A percentile compares a stretch with the other conserved stretches of the same genome.
These are phyloP conservation scores for Cryptosporidium viatorum DNA, from an alignment of 169 alveolate species.

Conservation along the genomic window DNA sequence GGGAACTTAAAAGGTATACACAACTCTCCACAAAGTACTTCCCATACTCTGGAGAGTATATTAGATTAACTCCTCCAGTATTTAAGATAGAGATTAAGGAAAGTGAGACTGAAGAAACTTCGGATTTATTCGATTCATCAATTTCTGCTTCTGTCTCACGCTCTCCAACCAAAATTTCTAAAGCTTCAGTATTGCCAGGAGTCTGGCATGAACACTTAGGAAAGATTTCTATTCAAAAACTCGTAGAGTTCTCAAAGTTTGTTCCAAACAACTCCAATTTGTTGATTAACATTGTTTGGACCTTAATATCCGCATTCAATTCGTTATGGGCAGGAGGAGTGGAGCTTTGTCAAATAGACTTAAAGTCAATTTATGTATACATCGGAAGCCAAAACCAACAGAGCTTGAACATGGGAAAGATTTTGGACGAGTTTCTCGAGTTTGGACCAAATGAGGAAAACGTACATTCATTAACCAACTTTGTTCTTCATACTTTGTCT, in stretches of 20 bases:
- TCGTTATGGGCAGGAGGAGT: conserved; percentile 68
- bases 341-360: conserved; percentile 24
- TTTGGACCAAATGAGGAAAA: conserved; percentile 8
- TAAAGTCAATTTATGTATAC: conserved; percentile 24
- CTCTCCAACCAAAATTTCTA: not conserved
- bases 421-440: not conserved
- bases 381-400: conserved; percentile 31
- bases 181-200: conserved; percentile 27
- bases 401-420: not conserved
- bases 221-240: conserved; percentile 5
- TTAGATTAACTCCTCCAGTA: conserved; percentile 66
- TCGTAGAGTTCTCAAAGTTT: conserved; percentile 14
- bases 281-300: conserved; percentile 44
- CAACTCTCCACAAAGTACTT: conserved; percentile 31
- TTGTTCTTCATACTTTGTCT: conserved; percentile 10
- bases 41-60: conserved; percentile 59
- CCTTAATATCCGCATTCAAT: conserved; percentile 16
- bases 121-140: not conserved
- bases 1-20: not conserved
- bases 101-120: not conserved
- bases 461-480: conserved; percentile 22
- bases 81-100: not conserved
- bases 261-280: conserved; percentile 43
- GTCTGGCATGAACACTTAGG: conserved; percentile 69
- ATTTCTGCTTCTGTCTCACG: not conserved